Evolutionary conservation across 208 protist genomes (phyloP).

Genomic region (Crithidia sp.): DNA sequence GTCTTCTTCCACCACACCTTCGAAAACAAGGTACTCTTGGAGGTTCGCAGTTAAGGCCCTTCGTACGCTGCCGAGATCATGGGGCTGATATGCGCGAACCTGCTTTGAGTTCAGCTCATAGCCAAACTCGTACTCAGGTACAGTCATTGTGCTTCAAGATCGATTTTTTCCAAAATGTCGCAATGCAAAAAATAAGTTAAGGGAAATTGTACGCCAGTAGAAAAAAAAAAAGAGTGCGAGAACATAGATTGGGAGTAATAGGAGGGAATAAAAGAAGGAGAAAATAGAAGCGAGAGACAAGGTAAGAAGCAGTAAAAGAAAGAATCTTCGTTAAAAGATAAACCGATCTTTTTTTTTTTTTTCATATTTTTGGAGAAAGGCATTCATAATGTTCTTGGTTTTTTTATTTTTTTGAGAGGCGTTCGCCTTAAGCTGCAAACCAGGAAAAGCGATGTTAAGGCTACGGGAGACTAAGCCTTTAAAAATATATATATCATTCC

Average conservation of each 20-base stretch:
- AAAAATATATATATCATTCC: slow-evolving; percentile 14
- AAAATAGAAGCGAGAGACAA: no score
- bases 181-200: background rate
- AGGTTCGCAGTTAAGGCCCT: slow-evolving; percentile 50
- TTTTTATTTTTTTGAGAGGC: no score
- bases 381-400: no score
- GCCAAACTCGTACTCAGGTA: slow-evolving; percentile 48
- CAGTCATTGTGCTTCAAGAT: slow-evolving; percentile 5
- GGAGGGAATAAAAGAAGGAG: no score
- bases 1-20: slow-evolving; percentile 45
- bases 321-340: background rate
- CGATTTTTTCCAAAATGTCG: background rate
- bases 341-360: slow-evolving; percentile 10
- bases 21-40: slow-evolving; percentile 53
- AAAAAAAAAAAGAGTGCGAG: slow-evolving; percentile 9
- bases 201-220: background rate
- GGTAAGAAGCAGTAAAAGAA: no score
- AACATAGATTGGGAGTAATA: background rate
- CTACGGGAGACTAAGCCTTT: no score
- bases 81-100: slow-evolving; percentile 54
- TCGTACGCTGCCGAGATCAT: slow-evolving; percentile 49
- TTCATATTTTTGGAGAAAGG: no score
- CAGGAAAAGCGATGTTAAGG: no score
- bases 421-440: no score
- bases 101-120: slow-evolving; percentile 78